Base-by-base conservation (phyloP, 2,329 filamentous ascomycete genomes). In the Sordariomycetes sp. region DNA sequence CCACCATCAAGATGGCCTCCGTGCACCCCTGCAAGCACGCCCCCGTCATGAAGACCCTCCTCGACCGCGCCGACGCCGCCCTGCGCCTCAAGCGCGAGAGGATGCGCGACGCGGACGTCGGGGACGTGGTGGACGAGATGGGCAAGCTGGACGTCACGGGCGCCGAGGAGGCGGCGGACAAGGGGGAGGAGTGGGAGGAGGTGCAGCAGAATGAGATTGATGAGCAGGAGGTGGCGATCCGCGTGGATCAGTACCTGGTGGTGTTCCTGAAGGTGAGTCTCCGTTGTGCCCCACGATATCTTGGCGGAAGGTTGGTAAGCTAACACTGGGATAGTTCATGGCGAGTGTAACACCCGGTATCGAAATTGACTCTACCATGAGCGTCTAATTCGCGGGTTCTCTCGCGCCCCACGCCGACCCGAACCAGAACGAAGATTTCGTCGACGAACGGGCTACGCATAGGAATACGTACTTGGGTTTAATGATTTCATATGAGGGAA, bases 11-110 rank as follows among this genome's bases (percentile, higher is more conserved):
- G 78, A 99, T 97, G 83, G 94, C 93, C 37, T 94, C 88, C 35
- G 89, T 99, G 16, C 94, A 99, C 69, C 94, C 94, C 3, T 99
- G 94, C 82, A 95, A 94, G 70, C 94, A 99, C 70, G 94, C 94
- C 11, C 88, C 88, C 32, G 94, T 99, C 65, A 99, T 99, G 94
- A 99, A 97, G 76, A 90, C 90, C 24, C 83, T 99, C 4, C 86
- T 99, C 46, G 94, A 97, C 72, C 90, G 94, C 40, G 94, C 94
- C 53, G 93, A 99, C 69, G 90, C 90, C 24, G 93, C 93, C 0
- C 80, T 97, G 58, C 96, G 96, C 71, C 82, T 96, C 58, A 86
- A 93, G 24, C 81, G 90, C 52, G 88, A 93, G 66, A 96, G 92
- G 78, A 78, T 94, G 60, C 61, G 70, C 50, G 67, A 72, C 53